These are phyloP conservation scores for Pochonia chlamydosporia DNA, from an alignment of 2,329 filamentous ascomycete genomes.

Conservation along the genomic window DNA sequence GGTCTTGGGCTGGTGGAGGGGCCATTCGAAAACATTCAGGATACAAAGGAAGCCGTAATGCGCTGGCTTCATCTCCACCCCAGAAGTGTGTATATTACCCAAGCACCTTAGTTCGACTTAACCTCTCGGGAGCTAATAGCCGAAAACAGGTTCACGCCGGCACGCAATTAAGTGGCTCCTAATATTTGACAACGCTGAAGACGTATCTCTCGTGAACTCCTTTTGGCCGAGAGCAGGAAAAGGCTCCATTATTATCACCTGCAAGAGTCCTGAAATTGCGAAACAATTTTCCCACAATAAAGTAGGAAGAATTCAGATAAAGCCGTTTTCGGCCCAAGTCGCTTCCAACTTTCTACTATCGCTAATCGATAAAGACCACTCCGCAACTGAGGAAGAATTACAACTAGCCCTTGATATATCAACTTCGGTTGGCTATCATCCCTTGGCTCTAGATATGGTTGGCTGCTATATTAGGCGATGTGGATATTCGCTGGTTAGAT, in stretches of 20 bases:
- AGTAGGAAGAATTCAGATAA: neutral
- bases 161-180: neutral
- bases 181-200: neutral
- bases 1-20: neutral
- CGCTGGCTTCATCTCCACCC: neutral
- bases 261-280: conserved; percentile 1
- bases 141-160: neutral
- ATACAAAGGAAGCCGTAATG: neutral
- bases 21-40: neutral
- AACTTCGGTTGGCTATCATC: neutral
- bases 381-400: neutral
- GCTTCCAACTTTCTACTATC: neutral
- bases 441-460: neutral
- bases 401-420: neutral
- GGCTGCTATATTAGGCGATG: neutral
- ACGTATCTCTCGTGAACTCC: neutral
- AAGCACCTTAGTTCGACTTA: neutral
- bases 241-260: neutral
- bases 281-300: neutral
- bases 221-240: neutral
- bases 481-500: neutral
- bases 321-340: neutral
- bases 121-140: neutral
- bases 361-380: neutral
- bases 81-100: neutral